Evolutionary conservation across 352 stramenopile genomes (phyloP).

Genomic region (Globisporangium sylvaticum): DNA sequence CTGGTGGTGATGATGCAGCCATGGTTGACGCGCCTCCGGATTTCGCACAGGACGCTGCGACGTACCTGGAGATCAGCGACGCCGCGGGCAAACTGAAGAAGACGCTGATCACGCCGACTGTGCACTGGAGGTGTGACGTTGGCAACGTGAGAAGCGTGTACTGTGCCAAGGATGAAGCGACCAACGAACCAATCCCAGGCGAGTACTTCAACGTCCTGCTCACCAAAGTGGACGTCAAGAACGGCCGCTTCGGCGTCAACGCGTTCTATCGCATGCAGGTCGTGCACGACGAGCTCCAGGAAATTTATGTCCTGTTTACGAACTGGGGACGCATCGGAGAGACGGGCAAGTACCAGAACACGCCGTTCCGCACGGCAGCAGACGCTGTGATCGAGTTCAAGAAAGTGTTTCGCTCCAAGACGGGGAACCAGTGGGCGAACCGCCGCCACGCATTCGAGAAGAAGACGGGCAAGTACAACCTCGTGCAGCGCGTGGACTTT

Average conservation of each 20-base stretch:
- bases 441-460: constrained; percentile 51
- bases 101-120: constrained; percentile 29
- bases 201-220: constrained; percentile 51
- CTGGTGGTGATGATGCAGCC: constrained; percentile 16
- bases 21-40: constrained; percentile 26
- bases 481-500: constrained; percentile 54
- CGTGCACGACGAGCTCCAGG: constrained; percentile 57
- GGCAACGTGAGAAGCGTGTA: constrained; percentile 41
- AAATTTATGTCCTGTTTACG: constrained; percentile 65
- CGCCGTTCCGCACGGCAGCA: constrained; percentile 43
- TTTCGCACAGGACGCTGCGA: constrained; percentile 41
- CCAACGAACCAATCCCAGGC: constrained; percentile 21
- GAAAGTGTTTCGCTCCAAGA: constrained; percentile 76
- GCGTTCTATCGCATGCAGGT: constrained; percentile 73
- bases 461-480: constrained; percentile 63
- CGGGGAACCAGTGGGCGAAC: constrained; percentile 54
- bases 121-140: constrained; percentile 52
- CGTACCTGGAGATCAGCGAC: constrained; percentile 52
- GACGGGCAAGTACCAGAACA: constrained; percentile 70
- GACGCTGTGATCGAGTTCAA: constrained; percentile 68
- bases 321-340: constrained; percentile 77
- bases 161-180: constrained; percentile 18
- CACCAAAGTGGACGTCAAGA: constrained; percentile 74
- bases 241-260: constrained; percentile 63
- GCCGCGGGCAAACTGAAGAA: constrained; percentile 45